phyloP scores from a whole-genome alignment of 371 early-diverging fungal genomes.

The Mucor lusitanicus region DNA sequence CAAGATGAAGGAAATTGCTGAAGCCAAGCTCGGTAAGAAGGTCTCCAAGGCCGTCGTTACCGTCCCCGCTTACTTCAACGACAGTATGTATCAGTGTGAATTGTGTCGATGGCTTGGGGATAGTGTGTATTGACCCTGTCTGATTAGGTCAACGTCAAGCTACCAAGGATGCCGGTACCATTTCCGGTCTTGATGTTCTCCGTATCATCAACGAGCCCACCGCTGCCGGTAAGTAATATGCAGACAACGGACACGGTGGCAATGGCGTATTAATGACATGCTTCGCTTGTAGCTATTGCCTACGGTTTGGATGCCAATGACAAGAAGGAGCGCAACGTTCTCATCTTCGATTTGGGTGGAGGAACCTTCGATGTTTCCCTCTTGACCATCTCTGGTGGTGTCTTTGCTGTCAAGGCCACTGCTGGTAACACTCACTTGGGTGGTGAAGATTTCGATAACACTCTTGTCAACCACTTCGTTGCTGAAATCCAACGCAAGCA shows the following conservation, averaged over 20 bases:
- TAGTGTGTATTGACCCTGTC: not conserved
- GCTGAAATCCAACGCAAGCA: slow-evolving; percentile 86
- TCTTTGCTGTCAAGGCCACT: slow-evolving; percentile 95
- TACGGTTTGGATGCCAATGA: slow-evolving; percentile 86
- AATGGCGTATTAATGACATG: not conserved
- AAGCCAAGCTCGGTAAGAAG: slow-evolving; percentile 81
- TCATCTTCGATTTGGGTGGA: slow-evolving; percentile 96
- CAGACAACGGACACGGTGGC: not conserved
- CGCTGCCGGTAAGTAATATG: slow-evolving; percentile 64
- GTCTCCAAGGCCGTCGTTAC: slow-evolving; percentile 93
- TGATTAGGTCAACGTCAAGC: slow-evolving; percentile 86
- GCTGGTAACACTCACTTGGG: slow-evolving; percentile 97
- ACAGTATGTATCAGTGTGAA: slow-evolving; percentile 27
- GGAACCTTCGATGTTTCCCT: slow-evolving; percentile 97
- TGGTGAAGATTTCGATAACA: slow-evolving; percentile 98
- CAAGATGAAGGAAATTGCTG: slow-evolving; percentile 93
- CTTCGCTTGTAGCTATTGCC: slow-evolving; percentile 74
- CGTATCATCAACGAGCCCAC: slow-evolving; percentile 96
- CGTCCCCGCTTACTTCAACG: slow-evolving; percentile 89
- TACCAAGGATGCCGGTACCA: slow-evolving; percentile 82
- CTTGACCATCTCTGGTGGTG: slow-evolving; percentile 86
- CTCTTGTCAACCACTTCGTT: slow-evolving; percentile 80
- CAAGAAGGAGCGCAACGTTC: slow-evolving; percentile 79
- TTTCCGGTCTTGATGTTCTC: slow-evolving; percentile 81
- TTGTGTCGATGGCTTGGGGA: not conserved